Percentiles rank a stretch among this genome's conserved stretches.
These are phyloP conservation scores for Baorangia bicolor DNA, from an alignment of 768 basidiomycete species.

Conservation along the genomic window DNA sequence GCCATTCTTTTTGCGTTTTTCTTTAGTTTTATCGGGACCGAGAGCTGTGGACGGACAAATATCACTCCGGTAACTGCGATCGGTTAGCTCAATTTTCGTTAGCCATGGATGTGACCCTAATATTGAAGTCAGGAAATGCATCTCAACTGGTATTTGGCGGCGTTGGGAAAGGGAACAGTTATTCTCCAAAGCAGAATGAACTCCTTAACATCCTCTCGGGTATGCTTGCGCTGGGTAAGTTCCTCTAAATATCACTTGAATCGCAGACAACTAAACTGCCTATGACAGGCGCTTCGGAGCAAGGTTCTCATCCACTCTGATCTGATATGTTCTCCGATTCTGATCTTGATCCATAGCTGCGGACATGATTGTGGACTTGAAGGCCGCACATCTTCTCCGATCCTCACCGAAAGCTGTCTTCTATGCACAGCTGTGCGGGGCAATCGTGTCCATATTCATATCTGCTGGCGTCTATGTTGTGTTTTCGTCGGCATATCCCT, in stretches of 20 bases:
- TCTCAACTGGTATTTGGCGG: not conserved
- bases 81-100: not conserved
- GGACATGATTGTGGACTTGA: not conserved
- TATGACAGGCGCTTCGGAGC: not conserved
- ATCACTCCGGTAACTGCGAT: not conserved
- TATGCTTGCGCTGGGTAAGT: not conserved
- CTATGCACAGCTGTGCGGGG: not conserved
- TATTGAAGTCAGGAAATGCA: not conserved
- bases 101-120: not conserved
- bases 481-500: constrained; percentile 4
- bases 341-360: not conserved
- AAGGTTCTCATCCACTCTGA: not conserved
- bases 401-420: not conserved
- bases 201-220: not conserved
- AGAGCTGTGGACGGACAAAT: not conserved
- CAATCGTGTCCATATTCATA: constrained; percentile 3
- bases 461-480: not conserved
- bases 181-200: not conserved
- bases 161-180: not conserved
- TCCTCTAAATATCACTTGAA: not conserved
- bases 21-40: not conserved
- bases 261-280: not conserved
- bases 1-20: not conserved
- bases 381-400: constrained; percentile 2
- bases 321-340: not conserved